Conservation (phyloP, 768 basidiomycete genomes). For the Boletus coccyginus region DNA sequence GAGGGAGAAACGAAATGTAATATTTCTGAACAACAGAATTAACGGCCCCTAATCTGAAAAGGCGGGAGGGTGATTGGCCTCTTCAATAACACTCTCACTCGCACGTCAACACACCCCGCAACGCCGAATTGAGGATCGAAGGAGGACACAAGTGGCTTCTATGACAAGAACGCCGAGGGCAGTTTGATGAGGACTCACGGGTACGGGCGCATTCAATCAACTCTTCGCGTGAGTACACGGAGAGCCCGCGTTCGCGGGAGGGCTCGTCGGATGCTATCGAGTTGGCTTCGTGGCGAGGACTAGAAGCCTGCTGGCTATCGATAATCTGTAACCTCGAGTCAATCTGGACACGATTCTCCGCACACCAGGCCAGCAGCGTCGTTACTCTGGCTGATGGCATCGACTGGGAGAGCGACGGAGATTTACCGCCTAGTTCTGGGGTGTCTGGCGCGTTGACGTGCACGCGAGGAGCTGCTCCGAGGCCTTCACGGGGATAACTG, state of each 20-base stretch:
- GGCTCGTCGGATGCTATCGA: slow-evolving; percentile 2
- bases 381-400: slow-evolving; percentile 21
- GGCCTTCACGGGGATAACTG: slow-evolving; percentile 18
- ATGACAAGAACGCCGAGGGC: slow-evolving; percentile 9
- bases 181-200: slow-evolving; percentile 25
- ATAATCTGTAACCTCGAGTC: slow-evolving; percentile 43
- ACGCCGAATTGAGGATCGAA: neutral
- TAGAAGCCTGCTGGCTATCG: neutral
- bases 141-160: neutral
- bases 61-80: neutral
- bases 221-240: slow-evolving; percentile 24
- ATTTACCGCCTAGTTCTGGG: slow-evolving; percentile 1
- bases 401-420: neutral
- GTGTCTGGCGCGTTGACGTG: neutral
- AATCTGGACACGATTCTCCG: slow-evolving; percentile 42
- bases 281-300: neutral
- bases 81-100: neutral
- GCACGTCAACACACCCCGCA: neutral
- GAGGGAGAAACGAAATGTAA: slow-evolving; percentile 1
- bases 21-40: neutral
- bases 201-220: slow-evolving; percentile 21
- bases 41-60: slow-evolving; percentile 1
- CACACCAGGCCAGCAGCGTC: slow-evolving; percentile 48
- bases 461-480: slow-evolving; percentile 9
- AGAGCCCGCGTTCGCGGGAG: slow-evolving; percentile 16